Evolutionary conservation across 2,329 filamentous ascomycete species (phyloP).

Genomic region (Diaporthe caulivora): DNA sequence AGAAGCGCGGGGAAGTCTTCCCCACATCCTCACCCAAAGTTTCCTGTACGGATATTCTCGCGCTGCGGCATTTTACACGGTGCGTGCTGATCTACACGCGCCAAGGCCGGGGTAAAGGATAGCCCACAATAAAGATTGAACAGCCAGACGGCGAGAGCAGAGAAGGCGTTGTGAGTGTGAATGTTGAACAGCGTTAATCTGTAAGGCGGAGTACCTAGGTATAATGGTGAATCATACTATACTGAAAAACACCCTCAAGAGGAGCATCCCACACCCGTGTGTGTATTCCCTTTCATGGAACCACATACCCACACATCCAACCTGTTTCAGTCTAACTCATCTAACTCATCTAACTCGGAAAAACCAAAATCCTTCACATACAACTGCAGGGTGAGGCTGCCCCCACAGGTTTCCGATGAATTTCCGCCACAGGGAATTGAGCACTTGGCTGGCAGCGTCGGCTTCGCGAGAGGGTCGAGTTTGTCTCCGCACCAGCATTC

Average conservation of each 20-base stretch:
- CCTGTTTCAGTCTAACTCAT: background rate
- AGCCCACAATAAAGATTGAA: constrained; percentile 20
- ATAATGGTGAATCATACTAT: background rate
- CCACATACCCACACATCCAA: background rate
- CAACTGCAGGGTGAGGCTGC: constrained; percentile 17
- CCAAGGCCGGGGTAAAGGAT: constrained; percentile 22
- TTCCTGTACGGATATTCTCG: background rate
- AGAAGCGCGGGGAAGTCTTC: constrained; percentile 27
- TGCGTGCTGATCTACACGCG: constrained; percentile 1
- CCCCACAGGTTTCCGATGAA: constrained; percentile 42
- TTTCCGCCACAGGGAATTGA: constrained; percentile 46
- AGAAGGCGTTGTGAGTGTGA: background rate
- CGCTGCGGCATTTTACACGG: constrained; percentile 2
- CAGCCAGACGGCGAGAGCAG: background rate
- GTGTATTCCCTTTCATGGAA: background rate
- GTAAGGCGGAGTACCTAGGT: background rate
- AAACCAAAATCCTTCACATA: background rate
- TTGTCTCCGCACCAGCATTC: constrained; percentile 45
- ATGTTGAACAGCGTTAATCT: background rate
- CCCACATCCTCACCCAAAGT: constrained; percentile 6
- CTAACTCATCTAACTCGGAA: background rate
- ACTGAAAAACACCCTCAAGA: background rate
- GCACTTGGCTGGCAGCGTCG: constrained; percentile 40
- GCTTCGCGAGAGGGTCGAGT: constrained; percentile 31
- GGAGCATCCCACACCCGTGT: background rate